phyloP scores from a whole-genome alignment of 2,329 filamentous ascomycete species.

The Allantophomopsis lycopodina region DNA sequence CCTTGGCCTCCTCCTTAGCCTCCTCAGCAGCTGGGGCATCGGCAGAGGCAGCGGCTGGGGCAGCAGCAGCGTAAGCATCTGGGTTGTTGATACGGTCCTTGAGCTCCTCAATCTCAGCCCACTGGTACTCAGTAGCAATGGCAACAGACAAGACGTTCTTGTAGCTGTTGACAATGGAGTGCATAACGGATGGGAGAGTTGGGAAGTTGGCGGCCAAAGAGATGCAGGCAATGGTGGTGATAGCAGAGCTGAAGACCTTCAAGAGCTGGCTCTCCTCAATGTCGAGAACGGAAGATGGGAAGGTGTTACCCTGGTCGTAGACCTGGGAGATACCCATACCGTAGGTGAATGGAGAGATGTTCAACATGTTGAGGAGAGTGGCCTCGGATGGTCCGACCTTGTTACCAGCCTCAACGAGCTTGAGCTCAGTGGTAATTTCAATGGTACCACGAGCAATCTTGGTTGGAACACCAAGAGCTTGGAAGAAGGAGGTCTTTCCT shows the following conservation, averaged over 20 bases:
- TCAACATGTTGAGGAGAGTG: constrained; percentile 98
- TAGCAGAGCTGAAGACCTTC: constrained; percentile 64
- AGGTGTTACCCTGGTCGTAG: constrained; percentile 94
- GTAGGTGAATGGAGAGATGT: constrained; percentile 99
- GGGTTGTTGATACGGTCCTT: constrained; percentile 99
- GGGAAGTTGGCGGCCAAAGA: constrained; percentile 92
- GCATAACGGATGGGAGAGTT: constrained; percentile 88
- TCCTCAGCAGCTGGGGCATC: constrained; percentile 34
- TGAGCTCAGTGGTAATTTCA: constrained; percentile 96
- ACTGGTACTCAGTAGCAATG: constrained; percentile 79
- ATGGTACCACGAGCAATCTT: constrained; percentile 99
- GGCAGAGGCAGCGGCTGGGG: constrained; percentile 43
- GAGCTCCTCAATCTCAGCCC: constrained; percentile 92
- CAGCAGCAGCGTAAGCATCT: constrained; percentile 81
- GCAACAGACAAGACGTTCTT: constrained; percentile 92
- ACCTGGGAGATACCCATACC: constrained; percentile 94
- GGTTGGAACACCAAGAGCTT: constrained; percentile 99
- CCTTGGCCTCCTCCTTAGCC: constrained; percentile 44
- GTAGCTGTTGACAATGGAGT: constrained; percentile 95
- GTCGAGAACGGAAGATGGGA: constrained; percentile 76
- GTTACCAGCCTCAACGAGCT: constrained; percentile 83
- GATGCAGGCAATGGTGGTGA: constrained; percentile 77
- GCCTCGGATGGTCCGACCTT: constrained; percentile 99
- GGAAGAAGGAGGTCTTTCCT: constrained; percentile 99
- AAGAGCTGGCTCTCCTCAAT: constrained; percentile 93